Evolutionary conservation across 352 stramenopile species (phyloP), one percentile per base, ranked within the genome.

Genomic region (Globisporangium okanoganense): DNA sequence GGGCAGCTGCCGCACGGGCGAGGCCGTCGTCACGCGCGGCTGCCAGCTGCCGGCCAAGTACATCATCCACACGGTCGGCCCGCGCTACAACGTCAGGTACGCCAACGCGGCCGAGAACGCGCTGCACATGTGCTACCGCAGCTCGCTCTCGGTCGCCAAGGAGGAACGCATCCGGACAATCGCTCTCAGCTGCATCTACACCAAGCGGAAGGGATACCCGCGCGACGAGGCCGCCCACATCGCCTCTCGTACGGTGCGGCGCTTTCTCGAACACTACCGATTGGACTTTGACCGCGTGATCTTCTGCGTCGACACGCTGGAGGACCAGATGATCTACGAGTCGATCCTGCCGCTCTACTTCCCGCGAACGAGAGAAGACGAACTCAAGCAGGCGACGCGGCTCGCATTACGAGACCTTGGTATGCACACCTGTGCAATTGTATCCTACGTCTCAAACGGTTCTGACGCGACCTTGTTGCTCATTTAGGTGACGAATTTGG

Each of bases 41-140:
- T 97, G 85, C 54, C 64, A 67, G 9, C 64, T 97, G 20, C 78
- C 76, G 0, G 84, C 87, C 44, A 74, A 72, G 29, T 71, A 73
- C 58, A 75, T 92, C 36, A 75, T 96, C 55, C 89, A 97, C 69
- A 96, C 88, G 7, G 89, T 95, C 51, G 85, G 79, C 18, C 89
- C 89, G 8, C 72, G 83, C n/a, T 97, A 96, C 72, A 75, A 88
- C 49, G 57, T 67, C 51, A 78, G 87, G 62, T 92, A 94, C 62
- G 66, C 74, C 47, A 92, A 81, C 47, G 89, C 82, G 14, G 84
- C 87, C 13, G 85, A 96, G 67, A 83, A 91, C 43, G 76, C 86
- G 36, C 78, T 97, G 44, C 84, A 94, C 57, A 79, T 75, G 61
- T 91, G 88, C 66, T 95, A 96, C 55, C 69, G 83, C 29, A 85